Conservation (phyloP, 2,329 filamentous ascomycete species). For the Diaporthe capsici region DNA sequence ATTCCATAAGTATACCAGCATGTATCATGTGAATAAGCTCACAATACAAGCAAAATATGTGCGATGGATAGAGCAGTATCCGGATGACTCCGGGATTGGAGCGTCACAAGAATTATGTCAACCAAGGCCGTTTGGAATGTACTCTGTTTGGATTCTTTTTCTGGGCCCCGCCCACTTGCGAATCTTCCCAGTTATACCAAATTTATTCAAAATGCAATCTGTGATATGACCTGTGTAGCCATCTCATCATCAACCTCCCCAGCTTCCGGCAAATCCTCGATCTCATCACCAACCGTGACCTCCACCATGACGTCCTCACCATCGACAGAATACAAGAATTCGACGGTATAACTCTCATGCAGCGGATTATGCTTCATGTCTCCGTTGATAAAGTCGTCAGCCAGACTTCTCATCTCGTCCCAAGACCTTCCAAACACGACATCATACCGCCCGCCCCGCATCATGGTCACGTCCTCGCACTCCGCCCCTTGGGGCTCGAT, state of each 20-base stretch:
- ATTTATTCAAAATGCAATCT: not conserved
- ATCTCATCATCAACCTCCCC: not conserved
- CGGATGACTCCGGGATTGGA: no score
- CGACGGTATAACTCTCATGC: not conserved
- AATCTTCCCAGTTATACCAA: not conserved
- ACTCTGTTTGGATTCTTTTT: no score
- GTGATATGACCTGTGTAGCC: not conserved
- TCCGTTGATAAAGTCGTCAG: constrained; percentile 33
- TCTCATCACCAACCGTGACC: constrained; percentile 12
- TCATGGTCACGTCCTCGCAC: constrained; percentile 22
- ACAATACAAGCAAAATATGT: no score
- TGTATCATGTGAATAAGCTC: no score
- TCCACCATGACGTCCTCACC: constrained; percentile 14
- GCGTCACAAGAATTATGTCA: no score
- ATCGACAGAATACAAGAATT: constrained; percentile 1
- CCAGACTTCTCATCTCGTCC: not conserved
- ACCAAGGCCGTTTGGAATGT: no score
- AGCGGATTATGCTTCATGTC: constrained; percentile 30
- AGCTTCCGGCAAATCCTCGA: not conserved
- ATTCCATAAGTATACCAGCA: no score
- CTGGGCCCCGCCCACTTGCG: no score
- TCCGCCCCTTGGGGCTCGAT: constrained; percentile 33
- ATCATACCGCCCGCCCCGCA: not conserved
- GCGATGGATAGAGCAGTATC: no score
- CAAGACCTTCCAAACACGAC: constrained; percentile 7